Evolutionary conservation across 805 yeast genomes (phyloP).

Genomic region (Barnettozyma vustinii): DNA sequence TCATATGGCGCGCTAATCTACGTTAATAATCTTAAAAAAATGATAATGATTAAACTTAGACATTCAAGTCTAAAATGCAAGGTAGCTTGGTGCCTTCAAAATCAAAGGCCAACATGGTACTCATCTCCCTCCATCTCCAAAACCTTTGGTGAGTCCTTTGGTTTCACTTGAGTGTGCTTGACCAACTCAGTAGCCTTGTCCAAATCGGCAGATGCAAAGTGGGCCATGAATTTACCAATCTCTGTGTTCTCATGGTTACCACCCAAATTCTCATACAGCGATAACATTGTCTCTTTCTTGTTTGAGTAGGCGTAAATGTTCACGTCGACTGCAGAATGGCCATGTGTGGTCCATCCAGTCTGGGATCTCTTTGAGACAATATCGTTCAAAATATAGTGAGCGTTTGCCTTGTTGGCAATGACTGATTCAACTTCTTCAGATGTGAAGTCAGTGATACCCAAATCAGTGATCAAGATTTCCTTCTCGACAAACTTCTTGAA

Average conservation of each 20-base stretch:
- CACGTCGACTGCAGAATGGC: conserved; percentile 94
- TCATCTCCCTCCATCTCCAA: conserved; percentile 7
- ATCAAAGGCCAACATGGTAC: conserved; percentile 4
- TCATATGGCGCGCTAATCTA: not conserved
- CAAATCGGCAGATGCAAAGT: conserved; percentile 43
- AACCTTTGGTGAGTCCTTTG: conserved; percentile 6
- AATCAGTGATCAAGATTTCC: conserved; percentile 53
- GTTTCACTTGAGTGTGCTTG: conserved; percentile 42
- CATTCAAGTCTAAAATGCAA: not conserved
- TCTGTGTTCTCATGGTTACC: conserved; percentile 89
- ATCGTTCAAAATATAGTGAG: conserved; percentile 50
- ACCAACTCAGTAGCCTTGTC: conserved; percentile 43
- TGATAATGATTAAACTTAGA: not conserved
- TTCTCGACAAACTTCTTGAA: conserved; percentile 42
- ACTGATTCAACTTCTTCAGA: conserved; percentile 47
- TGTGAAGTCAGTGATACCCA: conserved; percentile 60
- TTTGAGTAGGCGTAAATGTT: conserved; percentile 81
- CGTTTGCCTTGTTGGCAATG: conserved; percentile 27
- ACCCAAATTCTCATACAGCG: conserved; percentile 42
- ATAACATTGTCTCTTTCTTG: conserved; percentile 36
- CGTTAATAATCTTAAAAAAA: not conserved
- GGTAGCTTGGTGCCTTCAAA: not conserved
- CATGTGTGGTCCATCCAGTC: conserved; percentile 96
- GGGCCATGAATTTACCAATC: conserved; percentile 68
- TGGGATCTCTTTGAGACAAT: conserved; percentile 79